Evolutionary conservation across 163 green algal species (phyloP), one percentile per base, ranked within the genome.

Genomic region (Scenedesmus sp.): DNA sequence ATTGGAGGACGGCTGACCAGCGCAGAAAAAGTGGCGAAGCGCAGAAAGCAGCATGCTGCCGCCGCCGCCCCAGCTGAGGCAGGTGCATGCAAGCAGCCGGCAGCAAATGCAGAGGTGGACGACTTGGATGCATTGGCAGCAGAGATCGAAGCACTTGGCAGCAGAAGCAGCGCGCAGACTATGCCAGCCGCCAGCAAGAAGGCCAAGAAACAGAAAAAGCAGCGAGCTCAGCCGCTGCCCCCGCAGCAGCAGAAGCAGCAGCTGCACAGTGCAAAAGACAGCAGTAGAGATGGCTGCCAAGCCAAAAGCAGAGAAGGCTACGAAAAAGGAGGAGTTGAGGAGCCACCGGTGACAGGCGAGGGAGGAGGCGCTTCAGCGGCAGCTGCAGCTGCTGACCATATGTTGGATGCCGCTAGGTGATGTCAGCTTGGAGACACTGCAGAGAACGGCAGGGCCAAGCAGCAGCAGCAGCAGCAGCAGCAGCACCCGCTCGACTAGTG

Each of bases 141-240:
- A 42, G 85, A 59, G 5, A 90, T 90, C 22, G 85, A 90, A 49
- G 85, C 85, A 18, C 46, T 90, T 51, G 85, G 85, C 3, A 72
- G 9, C 22, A 40, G 30, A 26, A 76, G 61, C 59, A 72, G 24
- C 22, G 16, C n/a, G 59, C 30, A 76, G 56, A n/a, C 56, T 16
- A n/a, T n/a, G n/a, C n/a, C 30, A 30, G 16, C 70, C n/a, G 68
- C 65, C 26, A 40, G 43, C 70, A 90, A 85, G 46, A 90, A 90
- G n/a, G 85, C 44, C 33, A 83, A 83, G 18, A 73, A 76, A 33
- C 78, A 90, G 51, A 76, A 89, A 61, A 42, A 89, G 61, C 83
- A 89, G n/a, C 61, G 61, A 18, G 44, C 43, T 3, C 70, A 73
- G 85, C 68, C 49, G 44, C 35, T 24, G 22, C 15, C 9, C n/a